Base-by-base conservation (phyloP, 2,329 filamentous ascomycete species). In the Claviceps humidiphila region DNA sequence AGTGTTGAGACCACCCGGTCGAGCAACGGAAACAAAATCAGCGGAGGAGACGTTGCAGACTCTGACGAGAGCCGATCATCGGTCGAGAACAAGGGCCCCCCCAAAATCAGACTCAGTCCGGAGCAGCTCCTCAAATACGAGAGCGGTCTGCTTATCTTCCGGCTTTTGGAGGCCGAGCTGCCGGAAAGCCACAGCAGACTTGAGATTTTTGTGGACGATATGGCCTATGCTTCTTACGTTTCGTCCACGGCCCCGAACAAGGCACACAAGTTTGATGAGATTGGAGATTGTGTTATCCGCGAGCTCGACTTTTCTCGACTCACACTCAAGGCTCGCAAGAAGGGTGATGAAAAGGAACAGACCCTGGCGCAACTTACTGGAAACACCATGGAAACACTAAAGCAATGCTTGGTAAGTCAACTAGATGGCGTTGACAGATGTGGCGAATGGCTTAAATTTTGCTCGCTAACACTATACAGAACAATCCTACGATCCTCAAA, bases 261-360 rank as follows among this genome's bases (percentile, higher is more conserved):
- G 59, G 72, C 76, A 11, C 78, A 83, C 63, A 86, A 80, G 50
- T 89, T 97, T 67, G 87, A 93, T 59, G 93, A 98, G 69, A 89
- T 90, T 62, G 90, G 91, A 48, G 93, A 98, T 68, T 93, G 89
- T 51, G 89, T 98, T 69, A 87, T 98, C 55, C 88, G 93, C 56
- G 93, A 98, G 67, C 77, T 98, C n/a, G 94, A 98, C 58, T 90
- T 96, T 60, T 98, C 93, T 3, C 87, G 85, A 58, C 81, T 98
- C 54, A 97, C 90, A 0, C 77, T 98, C 57, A 87, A 89, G 53
- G 76, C 96, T 47, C 82, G 89, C 44, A 86, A 91, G 62, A 89
- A 89, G 65, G 76, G 81, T 16, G 85, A 95, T 58, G 78, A 85
- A 53, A 80, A 85, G 50, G 84, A 95, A 44, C 75, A 88, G 57